These are phyloP conservation scores for Aspergillus heteromorphus DNA, from an alignment of 495 filamentous ascomycete genomes.

Conservation along the genomic window DNA sequence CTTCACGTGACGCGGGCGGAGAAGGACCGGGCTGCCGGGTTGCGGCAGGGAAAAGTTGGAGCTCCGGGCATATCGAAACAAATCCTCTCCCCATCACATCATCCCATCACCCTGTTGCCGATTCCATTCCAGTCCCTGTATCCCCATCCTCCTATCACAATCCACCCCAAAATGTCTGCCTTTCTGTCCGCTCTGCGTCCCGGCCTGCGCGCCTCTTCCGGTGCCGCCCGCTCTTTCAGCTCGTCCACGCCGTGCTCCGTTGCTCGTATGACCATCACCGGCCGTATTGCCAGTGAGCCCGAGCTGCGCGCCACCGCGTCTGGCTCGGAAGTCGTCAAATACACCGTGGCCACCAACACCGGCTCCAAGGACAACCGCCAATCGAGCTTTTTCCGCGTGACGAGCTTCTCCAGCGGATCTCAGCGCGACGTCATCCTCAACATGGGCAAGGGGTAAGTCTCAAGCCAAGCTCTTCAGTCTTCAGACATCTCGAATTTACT, in stretches of 20 bases:
- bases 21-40: too few relatives aligned
- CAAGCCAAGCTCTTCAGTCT: not conserved
- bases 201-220: conserved; percentile 23
- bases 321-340: conserved; percentile 63
- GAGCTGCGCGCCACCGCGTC: conserved; percentile 60
- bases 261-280: conserved; percentile 66
- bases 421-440: conserved; percentile 58
- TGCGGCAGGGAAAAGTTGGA: not conserved
- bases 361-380: conserved; percentile 56
- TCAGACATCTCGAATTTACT: not conserved
- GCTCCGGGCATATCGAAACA: not conserved
- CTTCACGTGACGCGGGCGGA: too few relatives aligned
- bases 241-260: conserved; percentile 40
- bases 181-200: conserved; percentile 40
- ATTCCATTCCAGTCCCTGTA: conserved; percentile 10
- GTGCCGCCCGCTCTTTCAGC: conserved; percentile 52
- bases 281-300: conserved; percentile 65
- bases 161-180: conserved; percentile 46
- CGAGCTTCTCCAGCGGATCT: conserved; percentile 58
- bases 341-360: conserved; percentile 54
- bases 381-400: conserved; percentile 73
- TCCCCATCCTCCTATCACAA: conserved; percentile 22
- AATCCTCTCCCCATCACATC: not conserved
- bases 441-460: conserved; percentile 74
- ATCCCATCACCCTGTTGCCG: not conserved